Conservation (phyloP, 176 grass and related monocot genomes). For the Lolium rigidum region DNA sequence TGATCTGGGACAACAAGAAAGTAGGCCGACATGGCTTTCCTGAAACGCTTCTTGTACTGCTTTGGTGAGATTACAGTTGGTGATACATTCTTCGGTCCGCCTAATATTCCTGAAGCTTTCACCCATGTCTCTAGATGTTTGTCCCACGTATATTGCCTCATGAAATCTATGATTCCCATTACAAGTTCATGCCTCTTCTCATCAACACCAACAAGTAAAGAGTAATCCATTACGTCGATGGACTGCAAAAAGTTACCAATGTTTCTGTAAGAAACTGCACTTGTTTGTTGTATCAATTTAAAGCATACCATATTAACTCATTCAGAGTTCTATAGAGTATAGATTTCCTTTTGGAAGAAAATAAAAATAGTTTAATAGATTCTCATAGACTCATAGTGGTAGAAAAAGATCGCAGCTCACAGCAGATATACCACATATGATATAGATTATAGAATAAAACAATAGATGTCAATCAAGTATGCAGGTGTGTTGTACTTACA, state of each 20-base stretch:
- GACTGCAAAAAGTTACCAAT: conserved; percentile 68
- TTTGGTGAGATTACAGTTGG: conserved; percentile 97
- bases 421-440: neutral
- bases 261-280: conserved; percentile 33
- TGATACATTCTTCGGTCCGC: conserved; percentile 87
- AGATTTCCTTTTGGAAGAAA: conserved; percentile 8
- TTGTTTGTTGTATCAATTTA: neutral
- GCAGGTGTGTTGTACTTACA: conserved; percentile 61
- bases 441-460: conserved; percentile 10
- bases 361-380: neutral
- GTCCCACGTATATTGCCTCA: conserved; percentile 98
- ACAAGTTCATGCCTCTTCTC: conserved; percentile 85
- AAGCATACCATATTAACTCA: conserved; percentile 12
- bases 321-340: neutral
- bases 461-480: conserved; percentile 22
- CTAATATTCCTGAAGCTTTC: conserved; percentile 96
- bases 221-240: conserved; percentile 98
- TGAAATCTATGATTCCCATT: conserved; percentile 97
- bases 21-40: conserved; percentile 94
- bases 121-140: conserved; percentile 99
- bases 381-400: neutral
- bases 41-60: conserved; percentile 95
- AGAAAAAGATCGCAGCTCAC: neutral
- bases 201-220: conserved; percentile 90
- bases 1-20: conserved; percentile 97